A percentile compares a stretch with the other conserved stretches of the same genome.
Conservation (phyloP, 176 grass and related monocot species). For the Carex cristatella region DNA sequence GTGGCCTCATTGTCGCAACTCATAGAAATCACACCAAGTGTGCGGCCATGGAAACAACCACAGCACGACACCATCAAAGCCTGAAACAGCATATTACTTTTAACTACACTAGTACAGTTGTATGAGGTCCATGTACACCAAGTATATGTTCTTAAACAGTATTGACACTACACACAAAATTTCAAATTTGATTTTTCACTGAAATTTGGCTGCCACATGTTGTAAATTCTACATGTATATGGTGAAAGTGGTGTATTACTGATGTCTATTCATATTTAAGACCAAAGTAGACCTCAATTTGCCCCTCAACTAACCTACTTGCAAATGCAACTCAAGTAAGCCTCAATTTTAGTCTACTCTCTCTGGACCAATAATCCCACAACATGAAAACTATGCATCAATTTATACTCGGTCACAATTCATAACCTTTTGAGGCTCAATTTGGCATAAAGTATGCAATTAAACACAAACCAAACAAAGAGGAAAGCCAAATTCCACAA, state of each 20-base stretch:
- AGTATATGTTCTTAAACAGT: background rate
- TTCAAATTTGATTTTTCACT: background rate
- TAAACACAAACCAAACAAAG: background rate
- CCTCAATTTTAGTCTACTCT: background rate
- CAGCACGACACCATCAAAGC: constrained; percentile 92
- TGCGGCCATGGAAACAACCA: constrained; percentile 93
- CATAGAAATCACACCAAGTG: constrained; percentile 88
- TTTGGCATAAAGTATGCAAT: background rate
- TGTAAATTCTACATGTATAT: background rate
- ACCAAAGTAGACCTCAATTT: background rate
- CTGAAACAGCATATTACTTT: constrained; percentile 35
- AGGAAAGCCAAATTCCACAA: background rate
- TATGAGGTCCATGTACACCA: background rate
- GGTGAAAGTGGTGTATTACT: background rate
- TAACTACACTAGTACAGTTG: background rate
- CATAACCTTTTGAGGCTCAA: background rate
- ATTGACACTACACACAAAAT: background rate
- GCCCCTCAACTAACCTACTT: background rate
- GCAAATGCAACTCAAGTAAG: background rate
- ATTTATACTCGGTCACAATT: background rate
- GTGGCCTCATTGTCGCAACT: constrained; percentile 98
- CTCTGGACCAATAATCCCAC: background rate
- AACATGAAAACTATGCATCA: background rate
- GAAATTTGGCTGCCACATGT: background rate
- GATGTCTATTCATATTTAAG: background rate